These are phyloP conservation scores for Hymenoscyphus scutula DNA, from an alignment of 2,329 filamentous ascomycete species.

Conservation along the genomic window DNA sequence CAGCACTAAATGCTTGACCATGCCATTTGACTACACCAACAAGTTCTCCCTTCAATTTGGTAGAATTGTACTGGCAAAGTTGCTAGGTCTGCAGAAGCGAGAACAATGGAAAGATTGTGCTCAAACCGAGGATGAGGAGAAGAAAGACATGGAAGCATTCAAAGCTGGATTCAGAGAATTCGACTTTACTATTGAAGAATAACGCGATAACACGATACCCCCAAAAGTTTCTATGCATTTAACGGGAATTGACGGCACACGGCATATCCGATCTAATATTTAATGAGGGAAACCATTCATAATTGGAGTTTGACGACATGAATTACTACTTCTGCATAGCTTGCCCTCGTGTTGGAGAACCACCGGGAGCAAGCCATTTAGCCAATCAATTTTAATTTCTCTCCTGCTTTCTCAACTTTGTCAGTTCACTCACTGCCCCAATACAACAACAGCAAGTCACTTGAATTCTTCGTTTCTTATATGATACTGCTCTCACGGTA, in stretches of 20 bases:
- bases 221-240: neutral
- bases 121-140: constrained; percentile 77
- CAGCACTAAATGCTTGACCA: constrained; percentile 65
- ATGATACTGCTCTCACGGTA: no score
- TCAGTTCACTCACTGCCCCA: neutral
- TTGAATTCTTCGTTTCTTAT: no score
- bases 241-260: neutral
- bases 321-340: neutral
- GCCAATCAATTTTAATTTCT: neutral
- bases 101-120: constrained; percentile 80
- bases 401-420: neutral
- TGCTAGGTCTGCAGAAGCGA: constrained; percentile 77
- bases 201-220: neutral
- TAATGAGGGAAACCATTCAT: neutral
- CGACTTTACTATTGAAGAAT: constrained; percentile 59
- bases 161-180: constrained; percentile 79
- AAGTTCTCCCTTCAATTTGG: constrained; percentile 92
- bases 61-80: constrained; percentile 80
- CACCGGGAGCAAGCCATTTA: neutral
- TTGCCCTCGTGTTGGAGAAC: neutral
- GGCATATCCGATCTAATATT: neutral
- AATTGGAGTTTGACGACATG: neutral
- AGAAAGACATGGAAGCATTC: constrained; percentile 72
- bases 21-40: constrained; percentile 68
- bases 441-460: neutral